These are phyloP conservation scores for Truncatella angustata DNA, from an alignment of 2,329 filamentous ascomycete species.

Conservation along the genomic window DNA sequence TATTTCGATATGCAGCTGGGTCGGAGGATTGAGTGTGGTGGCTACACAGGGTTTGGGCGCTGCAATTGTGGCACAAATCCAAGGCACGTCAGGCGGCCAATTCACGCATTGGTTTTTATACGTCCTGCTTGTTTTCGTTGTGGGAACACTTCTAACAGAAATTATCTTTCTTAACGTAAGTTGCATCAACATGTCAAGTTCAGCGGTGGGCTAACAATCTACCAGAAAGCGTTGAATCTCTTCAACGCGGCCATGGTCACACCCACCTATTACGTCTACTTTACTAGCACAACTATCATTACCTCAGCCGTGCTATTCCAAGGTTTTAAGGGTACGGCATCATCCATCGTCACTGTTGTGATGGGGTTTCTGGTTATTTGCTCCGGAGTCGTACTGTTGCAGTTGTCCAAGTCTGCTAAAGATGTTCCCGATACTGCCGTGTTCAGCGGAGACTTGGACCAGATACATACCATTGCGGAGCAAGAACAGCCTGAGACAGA, in stretches of 20 bases:
- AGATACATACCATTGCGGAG: constrained; percentile 92
- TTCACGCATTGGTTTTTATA: constrained; percentile 99
- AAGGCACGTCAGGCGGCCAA: constrained; percentile 66
- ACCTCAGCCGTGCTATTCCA: constrained; percentile 90
- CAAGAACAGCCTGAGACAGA: constrained; percentile 96
- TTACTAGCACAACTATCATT: constrained; percentile 92
- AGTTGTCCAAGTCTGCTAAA: constrained; percentile 97
- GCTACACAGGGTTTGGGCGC: constrained; percentile 90
- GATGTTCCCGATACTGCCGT: constrained; percentile 93
- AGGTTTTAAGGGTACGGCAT: constrained; percentile 84
- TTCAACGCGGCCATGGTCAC: constrained; percentile 97
- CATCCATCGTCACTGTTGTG: constrained; percentile 82
- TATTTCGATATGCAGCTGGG: constrained; percentile 90
- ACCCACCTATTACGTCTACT: constrained; percentile 98
- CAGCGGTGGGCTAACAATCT: constrained; percentile 29
- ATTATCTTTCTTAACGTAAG: constrained; percentile 94
- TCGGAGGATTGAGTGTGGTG: constrained; percentile 92
- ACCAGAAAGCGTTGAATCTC: constrained; percentile 93
- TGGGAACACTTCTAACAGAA: constrained; percentile 85
- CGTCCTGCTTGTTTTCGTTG: constrained; percentile 85
- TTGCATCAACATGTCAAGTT: too few species aligned
- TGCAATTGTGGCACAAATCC: constrained; percentile 83
- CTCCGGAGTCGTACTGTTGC: constrained; percentile 84
- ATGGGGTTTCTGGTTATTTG: constrained; percentile 95
- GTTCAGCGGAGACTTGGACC: constrained; percentile 88